Conservation (phyloP, 352 stramenopile species). For the Globisporangium middletonii region DNA sequence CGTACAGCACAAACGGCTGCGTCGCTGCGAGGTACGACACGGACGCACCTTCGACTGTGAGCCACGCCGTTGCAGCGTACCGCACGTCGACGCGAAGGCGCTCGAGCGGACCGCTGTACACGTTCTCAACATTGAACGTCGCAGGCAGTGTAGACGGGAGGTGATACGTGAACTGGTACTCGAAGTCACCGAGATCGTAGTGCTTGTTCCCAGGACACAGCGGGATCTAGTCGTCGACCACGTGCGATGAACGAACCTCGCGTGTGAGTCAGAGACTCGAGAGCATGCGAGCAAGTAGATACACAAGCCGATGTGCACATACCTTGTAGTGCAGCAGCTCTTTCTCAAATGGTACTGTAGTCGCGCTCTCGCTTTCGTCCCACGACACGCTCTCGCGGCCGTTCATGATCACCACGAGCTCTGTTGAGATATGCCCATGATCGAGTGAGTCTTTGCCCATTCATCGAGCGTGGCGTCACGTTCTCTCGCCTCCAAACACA, state of each 20-base stretch:
- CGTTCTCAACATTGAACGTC: constrained; percentile 13
- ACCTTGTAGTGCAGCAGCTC: constrained; percentile 13
- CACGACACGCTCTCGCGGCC: constrained; percentile 11
- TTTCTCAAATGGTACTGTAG: constrained; percentile 9
- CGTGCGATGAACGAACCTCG: background rate
- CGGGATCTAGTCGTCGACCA: constrained; percentile 3
- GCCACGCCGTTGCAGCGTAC: constrained; percentile 14
- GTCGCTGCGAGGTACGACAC: constrained; percentile 11
- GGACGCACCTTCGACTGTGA: constrained; percentile 8
- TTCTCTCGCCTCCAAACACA: background rate
- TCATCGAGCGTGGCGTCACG: background rate
- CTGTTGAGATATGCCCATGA: background rate
- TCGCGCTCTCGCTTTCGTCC: constrained; percentile 12
- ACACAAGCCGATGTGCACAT: background rate
- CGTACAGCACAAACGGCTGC: constrained; percentile 10
- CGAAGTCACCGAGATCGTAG: constrained; percentile 11
- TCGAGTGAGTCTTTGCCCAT: background rate
- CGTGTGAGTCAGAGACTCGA: background rate
- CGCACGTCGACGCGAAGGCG: constrained; percentile 7
- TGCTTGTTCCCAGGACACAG: constrained; percentile 3
- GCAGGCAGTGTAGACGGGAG: constrained; percentile 5
- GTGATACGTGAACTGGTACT: constrained; percentile 15
- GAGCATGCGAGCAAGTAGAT: background rate
- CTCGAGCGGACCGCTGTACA: constrained; percentile 10
- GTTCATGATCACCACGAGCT: constrained; percentile 12